Percentiles rank a stretch among this genome's conserved stretches.
These are phyloP conservation scores for Termitomyces heimii DNA, from an alignment of 768 basidiomycete genomes.

Conservation along the genomic window DNA sequence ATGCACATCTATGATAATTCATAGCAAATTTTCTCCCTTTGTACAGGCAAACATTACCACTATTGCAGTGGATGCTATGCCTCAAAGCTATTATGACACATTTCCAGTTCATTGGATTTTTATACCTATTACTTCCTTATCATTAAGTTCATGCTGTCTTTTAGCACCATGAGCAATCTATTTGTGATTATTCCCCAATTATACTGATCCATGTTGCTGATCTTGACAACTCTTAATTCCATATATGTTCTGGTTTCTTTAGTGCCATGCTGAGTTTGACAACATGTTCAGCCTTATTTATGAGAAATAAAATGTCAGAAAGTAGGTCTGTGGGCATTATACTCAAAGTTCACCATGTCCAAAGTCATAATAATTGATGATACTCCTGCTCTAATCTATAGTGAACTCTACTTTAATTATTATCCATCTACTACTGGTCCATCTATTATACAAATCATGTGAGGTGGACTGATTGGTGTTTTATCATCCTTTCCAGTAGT, in stretches of 20 bases:
- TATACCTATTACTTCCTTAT: neutral
- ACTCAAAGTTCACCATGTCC: constrained; percentile 78
- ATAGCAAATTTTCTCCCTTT: no score
- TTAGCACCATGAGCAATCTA: no score
- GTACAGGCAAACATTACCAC: no score
- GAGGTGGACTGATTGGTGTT: neutral
- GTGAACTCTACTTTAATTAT: constrained; percentile 80
- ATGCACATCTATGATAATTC: constrained; percentile 5
- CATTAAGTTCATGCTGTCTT: neutral
- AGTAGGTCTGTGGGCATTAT: constrained; percentile 56
- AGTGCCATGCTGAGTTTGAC: neutral
- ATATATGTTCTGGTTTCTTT: constrained; percentile 37
- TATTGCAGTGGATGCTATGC: no score
- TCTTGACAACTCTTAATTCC: no score
- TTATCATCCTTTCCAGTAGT: no score
- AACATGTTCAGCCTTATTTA: constrained; percentile 41
- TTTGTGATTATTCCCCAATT: no score
- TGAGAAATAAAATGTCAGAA: constrained; percentile 68
- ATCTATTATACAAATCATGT: neutral
- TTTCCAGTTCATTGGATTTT: constrained; percentile 47
- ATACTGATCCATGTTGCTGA: no score
- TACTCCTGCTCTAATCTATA: constrained; percentile 66
- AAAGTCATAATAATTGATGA: constrained; percentile 78
- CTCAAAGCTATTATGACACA: no score
- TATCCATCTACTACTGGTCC: constrained; percentile 17